Conservation (phyloP, 2,329 filamentous ascomycete genomes). For the Alternaria angustiovoidea region DNA sequence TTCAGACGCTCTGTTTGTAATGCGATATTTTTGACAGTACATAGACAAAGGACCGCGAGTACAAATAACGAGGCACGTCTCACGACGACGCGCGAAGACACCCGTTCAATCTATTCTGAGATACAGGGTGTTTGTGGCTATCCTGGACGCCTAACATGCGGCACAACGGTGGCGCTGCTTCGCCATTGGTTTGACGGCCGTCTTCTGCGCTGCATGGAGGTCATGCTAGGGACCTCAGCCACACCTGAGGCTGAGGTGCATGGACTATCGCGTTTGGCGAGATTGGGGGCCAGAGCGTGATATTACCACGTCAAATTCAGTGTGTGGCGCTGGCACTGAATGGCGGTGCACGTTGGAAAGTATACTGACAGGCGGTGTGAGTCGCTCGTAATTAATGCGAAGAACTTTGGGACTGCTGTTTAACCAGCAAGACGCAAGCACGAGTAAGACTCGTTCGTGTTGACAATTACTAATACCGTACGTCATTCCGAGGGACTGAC, state of each 20-base stretch:
- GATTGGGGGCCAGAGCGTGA: conserved; percentile 11
- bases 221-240: conserved; percentile 19
- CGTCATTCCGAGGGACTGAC: neutral
- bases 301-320: neutral
- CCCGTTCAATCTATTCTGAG: conserved; percentile 21
- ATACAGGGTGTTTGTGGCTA: conserved; percentile 36
- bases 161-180: conserved; percentile 20
- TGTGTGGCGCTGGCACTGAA: conserved; percentile 6
- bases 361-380: conserved; percentile 4
- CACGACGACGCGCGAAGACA: conserved; percentile 6
- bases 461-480: neutral
- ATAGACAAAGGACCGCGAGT: conserved; percentile 2
- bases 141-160: conserved; percentile 20
- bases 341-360: conserved; percentile 10
- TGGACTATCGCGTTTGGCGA: neutral
- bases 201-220: conserved; percentile 15
- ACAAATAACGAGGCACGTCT: conserved; percentile 6
- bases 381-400: neutral
- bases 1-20: neutral
- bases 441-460: neutral
- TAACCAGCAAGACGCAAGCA: neutral
- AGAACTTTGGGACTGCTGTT: neutral
- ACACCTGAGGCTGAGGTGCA: conserved; percentile 7
- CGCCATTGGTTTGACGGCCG: conserved; percentile 20
- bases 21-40: neutral